phyloP scores from a whole-genome alignment of 2,329 filamentous ascomycete species.

The Trichoderma arundinaceum region DNA sequence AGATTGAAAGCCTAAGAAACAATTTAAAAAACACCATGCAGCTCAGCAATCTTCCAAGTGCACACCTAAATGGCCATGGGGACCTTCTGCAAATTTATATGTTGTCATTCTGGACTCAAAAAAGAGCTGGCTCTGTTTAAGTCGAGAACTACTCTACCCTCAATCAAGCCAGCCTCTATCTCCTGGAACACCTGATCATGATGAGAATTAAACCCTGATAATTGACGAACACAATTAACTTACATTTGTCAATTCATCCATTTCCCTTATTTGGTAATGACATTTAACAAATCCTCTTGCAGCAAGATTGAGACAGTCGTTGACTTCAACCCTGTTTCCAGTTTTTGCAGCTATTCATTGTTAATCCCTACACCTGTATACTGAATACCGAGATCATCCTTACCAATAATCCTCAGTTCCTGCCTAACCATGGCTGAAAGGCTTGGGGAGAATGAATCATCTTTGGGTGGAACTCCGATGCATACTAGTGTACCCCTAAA shows the following conservation, averaged over 20 bases:
- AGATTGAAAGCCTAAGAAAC: no score
- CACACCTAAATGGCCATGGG: no score
- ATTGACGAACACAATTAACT: neutral
- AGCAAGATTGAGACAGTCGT: neutral
- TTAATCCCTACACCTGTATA: neutral
- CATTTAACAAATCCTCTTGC: neutral
- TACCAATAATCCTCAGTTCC: neutral
- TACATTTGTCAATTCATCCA: neutral
- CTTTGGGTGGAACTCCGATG: conserved; percentile 36
- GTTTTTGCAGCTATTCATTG: neutral
- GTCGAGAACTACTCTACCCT: neutral
- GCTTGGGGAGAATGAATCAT: neutral
- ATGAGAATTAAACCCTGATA: neutral
- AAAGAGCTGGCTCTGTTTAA: neutral
- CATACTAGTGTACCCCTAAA: conserved; percentile 40
- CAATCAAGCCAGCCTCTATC: neutral
- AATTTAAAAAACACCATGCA: no score
- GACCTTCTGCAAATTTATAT: no score
- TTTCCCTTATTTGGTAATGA: neutral
- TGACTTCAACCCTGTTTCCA: neutral
- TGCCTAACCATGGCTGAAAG: neutral
- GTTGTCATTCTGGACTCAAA: no score
- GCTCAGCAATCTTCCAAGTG: no score
- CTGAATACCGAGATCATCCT: neutral
- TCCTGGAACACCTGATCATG: neutral